A percentile compares a stretch with the other conserved stretches of the same genome.
phyloP scores from a whole-genome alignment of 768 basidiomycete genomes.

The Hirschioporus abietinus region DNA sequence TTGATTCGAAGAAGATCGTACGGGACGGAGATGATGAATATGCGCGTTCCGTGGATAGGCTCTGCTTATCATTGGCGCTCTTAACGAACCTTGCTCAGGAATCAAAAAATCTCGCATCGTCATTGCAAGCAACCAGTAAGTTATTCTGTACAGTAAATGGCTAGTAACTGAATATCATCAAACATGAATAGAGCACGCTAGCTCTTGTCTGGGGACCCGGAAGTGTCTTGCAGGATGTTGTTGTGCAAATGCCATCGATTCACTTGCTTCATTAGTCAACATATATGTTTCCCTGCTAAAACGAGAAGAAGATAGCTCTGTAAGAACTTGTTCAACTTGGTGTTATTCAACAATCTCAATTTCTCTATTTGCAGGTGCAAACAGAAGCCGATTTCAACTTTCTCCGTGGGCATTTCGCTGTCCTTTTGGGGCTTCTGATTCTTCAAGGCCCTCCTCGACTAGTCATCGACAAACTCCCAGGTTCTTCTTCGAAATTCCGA shows the following conservation, averaged over 20 bases:
- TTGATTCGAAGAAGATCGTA: conserved; percentile 12
- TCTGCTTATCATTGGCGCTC: conserved; percentile 71
- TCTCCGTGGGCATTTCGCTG: conserved; percentile 67
- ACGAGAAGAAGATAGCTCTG: neutral
- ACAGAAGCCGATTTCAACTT: conserved; percentile 41
- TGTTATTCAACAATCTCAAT: neutral
- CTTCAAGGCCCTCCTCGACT: conserved; percentile 22
- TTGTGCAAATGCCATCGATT: conserved; percentile 40
- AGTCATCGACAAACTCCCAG: conserved; percentile 31
- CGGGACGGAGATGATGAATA: conserved; percentile 20
- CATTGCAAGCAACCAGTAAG: conserved; percentile 47
- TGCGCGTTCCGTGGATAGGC: conserved; percentile 52
- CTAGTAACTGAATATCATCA: neutral
- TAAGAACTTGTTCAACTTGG: neutral
- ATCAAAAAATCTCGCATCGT: conserved; percentile 30
- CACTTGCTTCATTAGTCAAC: conserved; percentile 44
- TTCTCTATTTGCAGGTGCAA: neutral
- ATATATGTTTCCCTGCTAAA: conserved; percentile 33
- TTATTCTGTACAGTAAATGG: conserved; percentile 2
- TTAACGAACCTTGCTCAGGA: conserved; percentile 72
- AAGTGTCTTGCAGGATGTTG: conserved; percentile 48
- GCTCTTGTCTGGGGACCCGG: conserved; percentile 44
- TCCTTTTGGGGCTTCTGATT: conserved; percentile 58
- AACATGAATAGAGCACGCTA: conserved; percentile 39
- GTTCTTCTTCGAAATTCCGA: conserved; percentile 15